These are phyloP conservation scores for Picochlorum sp. DNA, from an alignment of 139 green algal species.

Conservation along the genomic window DNA sequence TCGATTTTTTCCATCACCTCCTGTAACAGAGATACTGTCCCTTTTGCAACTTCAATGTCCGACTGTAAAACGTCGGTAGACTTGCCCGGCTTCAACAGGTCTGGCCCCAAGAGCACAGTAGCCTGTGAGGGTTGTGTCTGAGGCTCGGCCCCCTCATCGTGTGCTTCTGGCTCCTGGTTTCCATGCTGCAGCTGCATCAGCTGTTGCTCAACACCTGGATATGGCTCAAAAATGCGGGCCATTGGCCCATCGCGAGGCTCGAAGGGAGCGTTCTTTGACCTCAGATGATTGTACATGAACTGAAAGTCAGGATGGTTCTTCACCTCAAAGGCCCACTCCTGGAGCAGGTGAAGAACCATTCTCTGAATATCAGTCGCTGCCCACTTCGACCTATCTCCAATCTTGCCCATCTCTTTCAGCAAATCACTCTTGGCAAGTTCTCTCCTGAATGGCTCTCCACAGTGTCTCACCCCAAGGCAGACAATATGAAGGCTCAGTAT, in stretches of 20 bases:
- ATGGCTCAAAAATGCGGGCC: slow-evolving; percentile 3
- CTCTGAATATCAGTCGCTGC: slow-evolving; percentile 9
- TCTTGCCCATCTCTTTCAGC: slow-evolving; percentile 11
- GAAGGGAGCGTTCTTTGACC: slow-evolving; percentile 3
- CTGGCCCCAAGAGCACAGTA: background rate
- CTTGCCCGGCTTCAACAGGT: slow-evolving; percentile 1
- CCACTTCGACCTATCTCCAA: slow-evolving; percentile 14
- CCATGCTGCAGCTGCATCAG: background rate
- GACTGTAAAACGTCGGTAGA: background rate
- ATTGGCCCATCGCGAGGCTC: background rate
- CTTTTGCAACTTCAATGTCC: background rate
- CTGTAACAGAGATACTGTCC: background rate
- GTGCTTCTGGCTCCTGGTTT: background rate
- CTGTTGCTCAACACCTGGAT: slow-evolving; percentile 1
- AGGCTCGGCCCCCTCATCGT: background rate
- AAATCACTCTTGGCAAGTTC: slow-evolving; percentile 19
- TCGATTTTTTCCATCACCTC: slow-evolving; percentile 9
- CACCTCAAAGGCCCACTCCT: slow-evolving; percentile 22
- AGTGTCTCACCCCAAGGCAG: slow-evolving; percentile 13
- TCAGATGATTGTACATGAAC: slow-evolving; percentile 15
- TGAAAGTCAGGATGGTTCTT: slow-evolving; percentile 3
- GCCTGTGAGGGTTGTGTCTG: background rate
- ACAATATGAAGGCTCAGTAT: slow-evolving; percentile 11
- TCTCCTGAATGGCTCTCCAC: slow-evolving; percentile 16
- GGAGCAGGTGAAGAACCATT: slow-evolving; percentile 16